Base-by-base conservation (phyloP, 2,329 filamentous ascomycete species). In the Stenocarpella maydis region DNA sequence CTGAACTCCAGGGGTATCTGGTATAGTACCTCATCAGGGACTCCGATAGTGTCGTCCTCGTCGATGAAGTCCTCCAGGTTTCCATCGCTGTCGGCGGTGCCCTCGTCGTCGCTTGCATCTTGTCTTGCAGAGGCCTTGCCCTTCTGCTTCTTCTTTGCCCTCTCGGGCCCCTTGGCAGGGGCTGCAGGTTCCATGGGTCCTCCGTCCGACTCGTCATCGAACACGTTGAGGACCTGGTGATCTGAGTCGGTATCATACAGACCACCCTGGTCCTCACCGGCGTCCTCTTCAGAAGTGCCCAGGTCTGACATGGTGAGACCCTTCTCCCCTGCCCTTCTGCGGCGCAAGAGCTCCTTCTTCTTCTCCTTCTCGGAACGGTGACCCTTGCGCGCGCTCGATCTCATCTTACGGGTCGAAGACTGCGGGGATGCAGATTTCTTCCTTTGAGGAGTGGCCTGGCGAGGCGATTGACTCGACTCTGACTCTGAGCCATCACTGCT, bases 1-100 rank as follows among this genome's bases (percentile, higher is more conserved):
- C 90, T 92, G 77, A 93, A 94, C 74, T 91, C 82, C 1, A 95
- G 82, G 0, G 92, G 92, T 2, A 93, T 88, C 3, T 67, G 55
- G 21, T 67, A 60, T 9, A 71, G 37, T 8, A 50, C 70, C 4
- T 84, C 83, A 14, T 83, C 76, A 2, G 86, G 88, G 0, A 87
- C 87, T 1, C 88, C 89, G 0, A 92, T 77, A 7, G 86, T 80
- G 0, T 78, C 80, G 52, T 84, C 84, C 19, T 89, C 89, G 28
- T 91, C 88, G 24, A 95, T 85, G 71, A 94, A 94, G 70, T 88
- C 87, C 3, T 88, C 86, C 37, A 81, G 72, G 61, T 61, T 65
- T 1, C 65, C 65, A 2, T 67, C 52, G 28, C 52, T 67, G 21
- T 67, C 53, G 28, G 53, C 31, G 17, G 34, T 53, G 65, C 49